A percentile compares a stretch with the other conserved stretches of the same genome.
These are phyloP conservation scores for Geotrichum carabidarum DNA, from an alignment of 1,139 yeast species.

Conservation along the genomic window DNA sequence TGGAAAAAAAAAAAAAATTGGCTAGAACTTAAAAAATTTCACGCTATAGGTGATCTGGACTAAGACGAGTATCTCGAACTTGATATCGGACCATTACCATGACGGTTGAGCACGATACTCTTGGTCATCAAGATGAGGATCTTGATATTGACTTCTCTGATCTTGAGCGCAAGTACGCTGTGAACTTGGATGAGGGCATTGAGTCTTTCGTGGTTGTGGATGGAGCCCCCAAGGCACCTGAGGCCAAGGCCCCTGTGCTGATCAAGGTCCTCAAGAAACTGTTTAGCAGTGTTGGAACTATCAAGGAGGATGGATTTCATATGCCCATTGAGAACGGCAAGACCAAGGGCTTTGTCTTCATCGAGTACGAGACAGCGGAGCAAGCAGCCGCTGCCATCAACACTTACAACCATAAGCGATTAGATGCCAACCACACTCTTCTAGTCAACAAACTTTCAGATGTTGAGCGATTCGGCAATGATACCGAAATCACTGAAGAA, in stretches of 20 bases:
- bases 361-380: constrained; percentile 66
- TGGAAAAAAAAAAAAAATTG: background rate
- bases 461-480: constrained; percentile 73
- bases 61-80: background rate
- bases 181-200: constrained; percentile 56
- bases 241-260: constrained; percentile 75
- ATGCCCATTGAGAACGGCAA: constrained; percentile 73
- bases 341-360: constrained; percentile 83
- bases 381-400: constrained; percentile 77
- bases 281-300: constrained; percentile 66
- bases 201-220: constrained; percentile 84
- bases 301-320: constrained; percentile 60
- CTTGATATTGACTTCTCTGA: constrained; percentile 70
- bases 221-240: constrained; percentile 95
- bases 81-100: background rate
- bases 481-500: constrained; percentile 58
- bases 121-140: constrained; percentile 16
- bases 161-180: constrained; percentile 69
- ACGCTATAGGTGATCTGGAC: background rate
- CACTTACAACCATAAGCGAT: constrained; percentile 77
- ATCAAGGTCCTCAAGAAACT: constrained; percentile 80
- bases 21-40: background rate
- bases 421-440: constrained; percentile 89
- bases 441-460: constrained; percentile 79
- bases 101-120: constrained; percentile 15